Evolutionary conservation across 495 filamentous ascomycete species (phyloP).

Genomic region (Penicillium goetzii): DNA sequence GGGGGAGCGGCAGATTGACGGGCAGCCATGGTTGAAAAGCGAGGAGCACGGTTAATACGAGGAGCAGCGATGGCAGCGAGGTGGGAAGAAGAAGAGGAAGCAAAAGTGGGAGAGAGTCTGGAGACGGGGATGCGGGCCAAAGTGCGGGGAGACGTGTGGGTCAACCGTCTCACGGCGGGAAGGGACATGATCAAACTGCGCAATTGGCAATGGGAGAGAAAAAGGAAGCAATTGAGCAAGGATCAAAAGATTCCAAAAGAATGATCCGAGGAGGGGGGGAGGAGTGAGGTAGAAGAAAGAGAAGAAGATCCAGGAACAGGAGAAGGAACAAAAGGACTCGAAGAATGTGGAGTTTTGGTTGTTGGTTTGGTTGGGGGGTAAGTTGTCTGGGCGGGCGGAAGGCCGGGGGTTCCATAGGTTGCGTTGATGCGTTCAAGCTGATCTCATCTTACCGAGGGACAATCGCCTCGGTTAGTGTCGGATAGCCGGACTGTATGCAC

Average conservation of each 20-base stretch:
- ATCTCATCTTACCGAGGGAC: constrained; percentile 35
- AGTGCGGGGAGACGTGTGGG: constrained; percentile 55
- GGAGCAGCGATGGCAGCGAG: constrained; percentile 24
- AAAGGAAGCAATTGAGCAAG: constrained; percentile 18
- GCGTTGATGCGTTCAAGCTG: constrained; percentile 31
- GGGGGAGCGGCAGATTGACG: constrained; percentile 46
- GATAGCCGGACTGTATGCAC: constrained; percentile 9
- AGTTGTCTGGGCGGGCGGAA: neutral
- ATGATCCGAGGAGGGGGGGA: constrained; percentile 17
- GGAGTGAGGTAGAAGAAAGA: constrained; percentile 15
- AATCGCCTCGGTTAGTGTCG: constrained; percentile 34
- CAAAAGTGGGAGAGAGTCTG: constrained; percentile 35
- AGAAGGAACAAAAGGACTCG: neutral
- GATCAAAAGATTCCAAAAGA: constrained; percentile 14
- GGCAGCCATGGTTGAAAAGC: constrained; percentile 54
- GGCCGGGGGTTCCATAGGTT: constrained; percentile 16
- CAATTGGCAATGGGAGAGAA: constrained; percentile 22
- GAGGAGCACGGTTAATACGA: constrained; percentile 23
- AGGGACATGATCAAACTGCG: constrained; percentile 31
- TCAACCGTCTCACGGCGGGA: constrained; percentile 50
- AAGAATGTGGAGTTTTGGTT: constrained; percentile 21
- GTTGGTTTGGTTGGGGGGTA: constrained; percentile 10
- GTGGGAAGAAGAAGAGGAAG: constrained; percentile 29
- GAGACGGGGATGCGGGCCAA: constrained; percentile 49
- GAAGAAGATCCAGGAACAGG: neutral